Evolutionary conservation across 2,329 filamentous ascomycete genomes (phyloP), one percentile per base, ranked within the genome.

Genomic region (Xylariaceae sp.): DNA sequence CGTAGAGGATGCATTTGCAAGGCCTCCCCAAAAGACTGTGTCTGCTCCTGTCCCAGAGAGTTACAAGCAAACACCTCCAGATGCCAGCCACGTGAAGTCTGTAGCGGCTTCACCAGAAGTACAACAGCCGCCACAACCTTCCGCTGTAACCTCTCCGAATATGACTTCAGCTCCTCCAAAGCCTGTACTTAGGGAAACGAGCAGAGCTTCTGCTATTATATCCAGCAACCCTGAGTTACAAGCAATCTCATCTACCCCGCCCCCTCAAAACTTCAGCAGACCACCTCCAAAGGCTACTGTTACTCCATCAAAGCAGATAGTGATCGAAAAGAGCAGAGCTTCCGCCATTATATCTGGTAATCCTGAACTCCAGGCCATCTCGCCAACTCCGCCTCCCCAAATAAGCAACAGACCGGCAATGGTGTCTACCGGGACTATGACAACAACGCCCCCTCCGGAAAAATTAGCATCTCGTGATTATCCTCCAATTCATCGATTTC

Each of bases 1-100:
- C 39, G 89, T 87, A 3, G 90, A 96, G 58, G 85, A 95, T 61
- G 89, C 85, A 1, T 96, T 97, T 66, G 80, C 77, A 14, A 68
- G 73, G 25, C 71, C 69, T 29, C n/a, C n/a, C n/a, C n/a, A n/a
- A n/a, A 59, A 60, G 23, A 36, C 47, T 32, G 60, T 55, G 29
- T 50, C 52, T 47, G 33, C 58, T 10, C 53, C 63, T 11, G 52
- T 54, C 1, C 52, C 61, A 19, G 49, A 63, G 40, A 62, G 51
- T 43, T 59, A 63, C 16, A 65, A 62, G 23, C 59, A 63, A 43
- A 60, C 62, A 19, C 37, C n/a, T n/a, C n/a, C 49, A 19, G 67
- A 68, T 17, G 14, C 63, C 3, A 62, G 55, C 25, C 60, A 62
- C 29, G 53, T 59, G 12, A 66, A 64, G 45, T 56, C 62, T 14